Percentiles rank a stretch among this genome's conserved stretches.
These are phyloP conservation scores for Anethum foeniculum DNA, from an alignment of 140 eudicot species.

Conservation along the genomic window DNA sequence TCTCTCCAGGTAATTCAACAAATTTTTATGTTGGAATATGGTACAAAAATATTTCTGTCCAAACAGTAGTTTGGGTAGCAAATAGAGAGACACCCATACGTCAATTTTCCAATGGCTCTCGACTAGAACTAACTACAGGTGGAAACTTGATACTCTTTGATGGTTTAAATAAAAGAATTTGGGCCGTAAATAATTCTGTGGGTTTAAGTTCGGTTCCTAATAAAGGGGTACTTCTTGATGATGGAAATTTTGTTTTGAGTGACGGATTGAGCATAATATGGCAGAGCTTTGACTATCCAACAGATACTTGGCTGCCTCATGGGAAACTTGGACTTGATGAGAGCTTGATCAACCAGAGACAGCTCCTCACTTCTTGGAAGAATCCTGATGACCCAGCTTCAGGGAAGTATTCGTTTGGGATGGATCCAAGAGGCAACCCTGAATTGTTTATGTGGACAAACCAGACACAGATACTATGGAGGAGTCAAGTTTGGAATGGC, in stretches of 20 bases:
- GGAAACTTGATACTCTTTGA: constrained; percentile 5
- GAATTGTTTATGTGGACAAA: constrained; percentile 12
- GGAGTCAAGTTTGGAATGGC: constrained; percentile 12
- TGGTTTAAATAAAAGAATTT: not conserved
- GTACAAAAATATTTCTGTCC: constrained; percentile 6
- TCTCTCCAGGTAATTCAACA: constrained; percentile 5
- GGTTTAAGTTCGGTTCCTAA: not conserved
- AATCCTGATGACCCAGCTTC: not conserved
- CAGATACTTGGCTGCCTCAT: constrained; percentile 14
- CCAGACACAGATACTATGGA: constrained; percentile 3
- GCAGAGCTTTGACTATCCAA: constrained; percentile 19
- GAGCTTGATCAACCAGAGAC: not conserved
- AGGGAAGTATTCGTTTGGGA: constrained; percentile 13
- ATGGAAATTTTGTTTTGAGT: constrained; percentile 11
- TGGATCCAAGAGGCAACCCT: constrained; percentile 11
- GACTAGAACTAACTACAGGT: constrained; percentile 1
- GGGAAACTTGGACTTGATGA: constrained; percentile 3
- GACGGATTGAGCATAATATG: constrained; percentile 2
- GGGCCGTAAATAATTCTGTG: constrained; percentile 8
- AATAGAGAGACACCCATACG: constrained; percentile 14
- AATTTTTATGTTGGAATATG: constrained; percentile 9
- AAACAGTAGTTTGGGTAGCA: constrained; percentile 13
- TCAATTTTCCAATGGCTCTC: not conserved
- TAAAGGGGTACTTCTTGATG: constrained; percentile 11
- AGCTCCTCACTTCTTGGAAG: constrained; percentile 14